These are phyloP conservation scores for Sporothrix phasma DNA, from an alignment of 2,329 filamentous ascomycete species.

Conservation along the genomic window DNA sequence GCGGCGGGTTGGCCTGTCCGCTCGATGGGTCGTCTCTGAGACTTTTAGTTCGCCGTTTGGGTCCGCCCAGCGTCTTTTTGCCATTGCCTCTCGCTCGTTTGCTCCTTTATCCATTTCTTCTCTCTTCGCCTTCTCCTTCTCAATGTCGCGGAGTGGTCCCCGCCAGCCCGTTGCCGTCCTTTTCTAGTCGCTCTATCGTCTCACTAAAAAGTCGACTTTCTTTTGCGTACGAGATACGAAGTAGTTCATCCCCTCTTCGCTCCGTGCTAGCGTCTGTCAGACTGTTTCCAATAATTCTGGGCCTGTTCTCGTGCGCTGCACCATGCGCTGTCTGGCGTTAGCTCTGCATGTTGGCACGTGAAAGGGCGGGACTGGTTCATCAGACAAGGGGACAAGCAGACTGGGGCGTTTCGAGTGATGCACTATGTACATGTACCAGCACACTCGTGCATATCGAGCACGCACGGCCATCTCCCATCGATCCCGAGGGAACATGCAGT, in stretches of 20 bases:
- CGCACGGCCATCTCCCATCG: background rate
- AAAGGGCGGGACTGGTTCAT: background rate
- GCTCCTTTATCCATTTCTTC: background rate
- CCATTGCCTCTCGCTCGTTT: background rate
- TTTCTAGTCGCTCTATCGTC: background rate
- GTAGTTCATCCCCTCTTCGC: background rate
- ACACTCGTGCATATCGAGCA: background rate
- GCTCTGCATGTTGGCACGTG: background rate
- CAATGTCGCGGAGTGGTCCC: background rate
- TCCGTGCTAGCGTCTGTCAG: background rate
- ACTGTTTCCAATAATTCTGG: constrained; percentile 3
- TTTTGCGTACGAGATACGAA: too few relatives aligned
- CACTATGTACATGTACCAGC: background rate
- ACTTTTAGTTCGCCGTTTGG: background rate
- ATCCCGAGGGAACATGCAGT: too few relatives aligned
- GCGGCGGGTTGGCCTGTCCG: too few relatives aligned
- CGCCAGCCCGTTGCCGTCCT: background rate
- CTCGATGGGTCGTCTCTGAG: too few relatives aligned
- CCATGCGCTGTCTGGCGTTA: background rate
- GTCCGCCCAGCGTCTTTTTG: background rate
- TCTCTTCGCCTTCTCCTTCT: background rate
- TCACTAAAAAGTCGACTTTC: too few relatives aligned
- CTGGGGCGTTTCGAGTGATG: too few relatives aligned
- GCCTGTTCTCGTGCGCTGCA: background rate
- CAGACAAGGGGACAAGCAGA: background rate